Evolutionary conservation across 2,329 filamentous ascomycete genomes (phyloP).

Genomic region (Stemphylium beticola): DNA sequence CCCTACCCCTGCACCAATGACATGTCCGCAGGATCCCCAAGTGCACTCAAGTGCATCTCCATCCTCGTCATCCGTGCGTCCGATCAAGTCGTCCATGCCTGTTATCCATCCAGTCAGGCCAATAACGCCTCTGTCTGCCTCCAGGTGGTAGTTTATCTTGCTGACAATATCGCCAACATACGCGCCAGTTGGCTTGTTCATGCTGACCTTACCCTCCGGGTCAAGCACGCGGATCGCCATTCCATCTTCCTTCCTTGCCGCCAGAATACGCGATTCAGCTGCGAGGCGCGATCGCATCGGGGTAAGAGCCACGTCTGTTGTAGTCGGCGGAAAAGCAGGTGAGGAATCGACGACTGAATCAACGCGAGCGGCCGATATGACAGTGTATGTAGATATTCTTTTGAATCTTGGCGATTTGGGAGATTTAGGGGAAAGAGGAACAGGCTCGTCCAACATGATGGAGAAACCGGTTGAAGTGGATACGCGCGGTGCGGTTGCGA

Average conservation of each 20-base stretch:
- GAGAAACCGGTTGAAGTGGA: not conserved
- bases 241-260: conserved; percentile 60
- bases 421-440: not conserved
- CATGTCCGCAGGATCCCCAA: conserved; percentile 28
- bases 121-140: conserved; percentile 54
- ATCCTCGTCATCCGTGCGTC: conserved; percentile 16
- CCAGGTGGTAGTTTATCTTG: conserved; percentile 65
- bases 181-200: conserved; percentile 63
- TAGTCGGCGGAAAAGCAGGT: conserved; percentile 11
- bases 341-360: conserved; percentile 28
- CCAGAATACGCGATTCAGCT: conserved; percentile 70
- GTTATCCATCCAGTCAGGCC: conserved; percentile 34
- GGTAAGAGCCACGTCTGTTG: conserved; percentile 26
- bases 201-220: conserved; percentile 56
- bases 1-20: conserved; percentile 12
- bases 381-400: not conserved
- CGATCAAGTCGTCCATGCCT: conserved; percentile 33
- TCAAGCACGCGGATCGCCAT: conserved; percentile 65
- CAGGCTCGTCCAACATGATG: not conserved
- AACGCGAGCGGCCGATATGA: conserved; percentile 17
- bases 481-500: conserved; percentile 14
- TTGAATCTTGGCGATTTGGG: not conserved
- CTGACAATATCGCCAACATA: conserved; percentile 68
- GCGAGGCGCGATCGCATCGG: conserved; percentile 65
- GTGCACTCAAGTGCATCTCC: not conserved